Conservation (phyloP, 768 basidiomycete genomes). For the Suillus lakei region DNA sequence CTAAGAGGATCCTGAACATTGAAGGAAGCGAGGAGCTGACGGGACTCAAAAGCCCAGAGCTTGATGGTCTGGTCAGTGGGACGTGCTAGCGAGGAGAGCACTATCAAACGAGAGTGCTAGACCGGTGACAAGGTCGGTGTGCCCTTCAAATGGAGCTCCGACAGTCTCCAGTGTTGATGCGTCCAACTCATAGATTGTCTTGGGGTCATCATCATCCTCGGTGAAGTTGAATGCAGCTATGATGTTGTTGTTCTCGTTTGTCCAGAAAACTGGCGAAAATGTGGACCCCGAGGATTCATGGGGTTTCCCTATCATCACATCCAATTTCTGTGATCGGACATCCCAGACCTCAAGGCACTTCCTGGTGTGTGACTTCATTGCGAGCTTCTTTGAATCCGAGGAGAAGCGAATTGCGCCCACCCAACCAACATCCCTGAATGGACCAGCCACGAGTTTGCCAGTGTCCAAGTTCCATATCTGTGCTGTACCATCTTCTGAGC, state of each 20-base stretch:
- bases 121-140: neutral
- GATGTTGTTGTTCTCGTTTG: neutral
- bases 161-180: neutral
- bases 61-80: neutral
- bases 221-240: neutral
- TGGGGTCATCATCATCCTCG: neutral
- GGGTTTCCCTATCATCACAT: neutral
- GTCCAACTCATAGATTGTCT: neutral
- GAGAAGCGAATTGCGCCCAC: neutral
- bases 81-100: neutral
- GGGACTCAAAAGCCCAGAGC: neutral
- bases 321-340: neutral
- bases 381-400: neutral
- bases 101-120: neutral
- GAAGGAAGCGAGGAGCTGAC: neutral
- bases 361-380: neutral
- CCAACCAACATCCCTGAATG: neutral
- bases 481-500: neutral
- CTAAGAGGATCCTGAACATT: neutral
- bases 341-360: neutral
- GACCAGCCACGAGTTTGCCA: neutral
- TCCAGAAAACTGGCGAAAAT: neutral
- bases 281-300: accelerated
- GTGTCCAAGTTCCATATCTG: neutral
- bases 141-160: neutral